These are phyloP conservation scores for Leccinum solheimii DNA, from an alignment of 1,284 basidiomycete species.

Conservation along the genomic window DNA sequence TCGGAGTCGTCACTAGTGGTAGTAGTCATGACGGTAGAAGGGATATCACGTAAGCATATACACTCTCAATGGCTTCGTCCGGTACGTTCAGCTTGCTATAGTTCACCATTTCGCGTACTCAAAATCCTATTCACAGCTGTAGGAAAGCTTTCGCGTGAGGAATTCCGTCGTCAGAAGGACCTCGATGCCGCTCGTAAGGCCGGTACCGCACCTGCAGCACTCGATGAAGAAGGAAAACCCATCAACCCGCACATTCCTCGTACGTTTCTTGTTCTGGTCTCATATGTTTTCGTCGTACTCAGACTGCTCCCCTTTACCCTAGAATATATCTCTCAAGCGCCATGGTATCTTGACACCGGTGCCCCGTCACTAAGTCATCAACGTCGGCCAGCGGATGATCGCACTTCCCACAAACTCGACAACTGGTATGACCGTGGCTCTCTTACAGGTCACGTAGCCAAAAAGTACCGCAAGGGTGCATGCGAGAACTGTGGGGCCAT, in stretches of 20 bases:
- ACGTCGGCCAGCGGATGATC: conserved; percentile 73
- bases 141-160: conserved; percentile 90
- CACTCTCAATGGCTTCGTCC: conserved; percentile 45
- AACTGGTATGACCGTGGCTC: conserved; percentile 93
- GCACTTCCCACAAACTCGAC: conserved; percentile 70
- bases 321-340: conserved; percentile 95
- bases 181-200: conserved; percentile 96
- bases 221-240: conserved; percentile 91
- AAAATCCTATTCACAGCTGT: conserved; percentile 37
- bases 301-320: not conserved
- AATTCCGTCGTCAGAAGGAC: conserved; percentile 93
- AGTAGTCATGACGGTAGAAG: not conserved
- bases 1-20: not conserved
- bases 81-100: conserved; percentile 32
- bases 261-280: conserved; percentile 41
- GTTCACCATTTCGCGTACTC: not conserved
- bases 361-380: conserved; percentile 94
- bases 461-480: conserved; percentile 96
- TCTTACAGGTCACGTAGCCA: conserved; percentile 85
- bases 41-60: conserved; percentile 18
- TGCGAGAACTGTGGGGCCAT: conserved; percentile 99
- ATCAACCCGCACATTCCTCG: conserved; percentile 99
- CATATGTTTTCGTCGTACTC: conserved; percentile 5
- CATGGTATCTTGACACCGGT: conserved; percentile 96
- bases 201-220: conserved; percentile 92